Percentiles rank a stretch among this genome's conserved stretches.
Conservation (phyloP, 768 basidiomycete species). For the Imleria badia region DNA sequence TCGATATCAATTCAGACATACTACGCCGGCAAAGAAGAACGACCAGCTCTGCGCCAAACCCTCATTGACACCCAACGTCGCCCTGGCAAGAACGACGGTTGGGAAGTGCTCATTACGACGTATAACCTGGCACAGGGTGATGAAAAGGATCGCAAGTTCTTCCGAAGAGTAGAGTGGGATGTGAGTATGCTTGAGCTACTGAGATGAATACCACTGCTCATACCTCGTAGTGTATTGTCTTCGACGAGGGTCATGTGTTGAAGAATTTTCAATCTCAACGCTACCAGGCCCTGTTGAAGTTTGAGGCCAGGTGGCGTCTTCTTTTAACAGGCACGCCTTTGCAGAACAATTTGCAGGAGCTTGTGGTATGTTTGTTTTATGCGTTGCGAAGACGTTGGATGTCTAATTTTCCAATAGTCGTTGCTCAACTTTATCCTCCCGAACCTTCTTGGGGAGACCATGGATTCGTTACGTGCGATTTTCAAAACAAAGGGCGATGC, state of each 20-base stretch:
- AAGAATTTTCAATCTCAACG: constrained; percentile 99
- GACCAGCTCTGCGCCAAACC: constrained; percentile 68
- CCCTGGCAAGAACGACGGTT: constrained; percentile 53
- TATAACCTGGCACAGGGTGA: constrained; percentile 94
- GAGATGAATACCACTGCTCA: background rate
- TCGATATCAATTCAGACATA: constrained; percentile 85
- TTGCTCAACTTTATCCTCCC: constrained; percentile 98
- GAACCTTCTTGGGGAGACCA: constrained; percentile 75
- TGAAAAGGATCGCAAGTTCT: constrained; percentile 86
- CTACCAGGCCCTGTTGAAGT: constrained; percentile 84
- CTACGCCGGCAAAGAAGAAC: constrained; percentile 90
- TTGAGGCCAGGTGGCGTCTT: constrained; percentile 85
- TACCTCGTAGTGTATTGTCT: constrained; percentile 74
- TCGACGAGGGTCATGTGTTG: constrained; percentile 95
- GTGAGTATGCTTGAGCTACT: constrained; percentile 47
- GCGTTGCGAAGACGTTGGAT: constrained; percentile 1
- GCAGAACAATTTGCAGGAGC: constrained; percentile 88
- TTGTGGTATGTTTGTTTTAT: constrained; percentile 60
- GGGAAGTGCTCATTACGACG: constrained; percentile 95
- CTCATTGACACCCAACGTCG: constrained; percentile 59
- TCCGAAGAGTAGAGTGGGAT: constrained; percentile 89
- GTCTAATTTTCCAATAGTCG: constrained; percentile 53
- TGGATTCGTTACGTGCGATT: constrained; percentile 83
- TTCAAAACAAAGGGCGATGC: constrained; percentile 98
- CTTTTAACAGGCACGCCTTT: constrained; percentile 94